Evolutionary conservation across 2,329 filamentous ascomycete species (phyloP), one percentile per base, ranked within the genome.

Genomic region (Claviceps humidiphila): DNA sequence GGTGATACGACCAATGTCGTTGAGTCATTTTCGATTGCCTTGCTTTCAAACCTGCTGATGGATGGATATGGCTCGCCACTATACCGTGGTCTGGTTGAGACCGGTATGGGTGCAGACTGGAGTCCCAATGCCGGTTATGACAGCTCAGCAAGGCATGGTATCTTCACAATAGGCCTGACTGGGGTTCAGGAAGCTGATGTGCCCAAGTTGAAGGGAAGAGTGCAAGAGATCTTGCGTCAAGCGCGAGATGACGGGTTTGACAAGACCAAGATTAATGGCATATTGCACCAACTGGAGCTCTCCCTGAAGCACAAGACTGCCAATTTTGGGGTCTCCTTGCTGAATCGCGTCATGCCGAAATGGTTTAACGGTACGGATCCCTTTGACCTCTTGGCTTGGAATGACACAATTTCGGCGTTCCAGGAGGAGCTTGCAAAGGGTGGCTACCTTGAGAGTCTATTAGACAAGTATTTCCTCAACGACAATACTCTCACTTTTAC

Each of bases 351-450:
- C 7, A 87, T 95, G 64, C 85, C 89, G 2, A 84, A 86, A 54
- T 98, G 93, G 93, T 97, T 98, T 69, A 94, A 93, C 53, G 93
- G 91, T 5, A 82, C 89, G 3, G 88, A 97, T 64, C 91, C 93
- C 0, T 94, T 97, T 68, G 84, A 95, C 58, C 84, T 88, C 13
- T 73, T 98, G 39, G 85, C 89, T 2, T 97, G 90, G 89, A 93
- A 95, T 60, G 85, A 93, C 44, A 89, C 88, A 0, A 83, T 97
- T 3, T 74, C 83, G 26, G 82, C 82, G 5, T 98, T 98, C 69
- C 85, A 95, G 68, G 70, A 76, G 1, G 80, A 82, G 60, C 84
- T 91, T 58, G 81, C 82, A 1, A 74, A 87, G 63, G 86, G 83
- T 2, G 79, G 80, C 38, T 97, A 97, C 61, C 74, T 98, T 3